phyloP scores from a whole-genome alignment of 495 filamentous ascomycete species.

The Hapsidospora chrysogenum region DNA sequence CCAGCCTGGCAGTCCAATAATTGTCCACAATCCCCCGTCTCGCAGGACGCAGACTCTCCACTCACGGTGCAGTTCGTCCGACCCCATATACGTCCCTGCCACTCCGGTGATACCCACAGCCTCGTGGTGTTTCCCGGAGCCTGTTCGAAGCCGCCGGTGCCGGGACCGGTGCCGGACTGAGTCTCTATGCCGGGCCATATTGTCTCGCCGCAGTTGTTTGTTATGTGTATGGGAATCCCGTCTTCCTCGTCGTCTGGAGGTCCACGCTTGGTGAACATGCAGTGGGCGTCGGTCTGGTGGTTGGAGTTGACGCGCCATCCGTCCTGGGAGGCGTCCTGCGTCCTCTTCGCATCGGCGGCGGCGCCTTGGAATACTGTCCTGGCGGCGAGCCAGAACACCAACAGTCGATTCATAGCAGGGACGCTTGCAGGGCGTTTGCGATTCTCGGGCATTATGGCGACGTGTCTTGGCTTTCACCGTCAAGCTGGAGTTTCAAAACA shows the following conservation, averaged over 20 bases:
- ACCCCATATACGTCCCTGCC: conserved; percentile 70
- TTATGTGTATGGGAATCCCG: conserved; percentile 34
- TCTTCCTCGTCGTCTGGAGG: conserved; percentile 7
- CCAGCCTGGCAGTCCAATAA: conserved; percentile 45
- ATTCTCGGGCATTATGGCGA: too few species aligned
- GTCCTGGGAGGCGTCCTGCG: too few species aligned
- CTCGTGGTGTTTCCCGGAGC: conserved; percentile 26
- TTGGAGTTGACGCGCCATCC: too few species aligned
- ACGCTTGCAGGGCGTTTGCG: too few species aligned
- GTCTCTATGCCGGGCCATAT: conserved; percentile 59
- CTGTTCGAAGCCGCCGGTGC: conserved; percentile 46
- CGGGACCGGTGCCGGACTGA: conserved; percentile 45
- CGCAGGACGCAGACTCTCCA: conserved; percentile 40
- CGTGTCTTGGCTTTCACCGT: too few species aligned
- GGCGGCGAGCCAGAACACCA: too few species aligned
- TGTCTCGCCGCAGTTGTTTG: conserved; percentile 47
- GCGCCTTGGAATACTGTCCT: too few species aligned
- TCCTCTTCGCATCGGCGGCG: too few species aligned
- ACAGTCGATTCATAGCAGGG: too few species aligned
- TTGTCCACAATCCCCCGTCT: conserved; percentile 58
- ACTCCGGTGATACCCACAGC: conserved; percentile 45
- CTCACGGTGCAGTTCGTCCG: conserved; percentile 68
- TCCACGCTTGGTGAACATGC: neutral
- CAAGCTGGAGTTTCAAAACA: too few species aligned
- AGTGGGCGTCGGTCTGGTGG: too few species aligned